Percentiles rank a stretch among this genome's conserved stretches.
Evolutionary conservation across 2,329 filamentous ascomycete species (phyloP).

Genomic region (Diaporthe caulivora): DNA sequence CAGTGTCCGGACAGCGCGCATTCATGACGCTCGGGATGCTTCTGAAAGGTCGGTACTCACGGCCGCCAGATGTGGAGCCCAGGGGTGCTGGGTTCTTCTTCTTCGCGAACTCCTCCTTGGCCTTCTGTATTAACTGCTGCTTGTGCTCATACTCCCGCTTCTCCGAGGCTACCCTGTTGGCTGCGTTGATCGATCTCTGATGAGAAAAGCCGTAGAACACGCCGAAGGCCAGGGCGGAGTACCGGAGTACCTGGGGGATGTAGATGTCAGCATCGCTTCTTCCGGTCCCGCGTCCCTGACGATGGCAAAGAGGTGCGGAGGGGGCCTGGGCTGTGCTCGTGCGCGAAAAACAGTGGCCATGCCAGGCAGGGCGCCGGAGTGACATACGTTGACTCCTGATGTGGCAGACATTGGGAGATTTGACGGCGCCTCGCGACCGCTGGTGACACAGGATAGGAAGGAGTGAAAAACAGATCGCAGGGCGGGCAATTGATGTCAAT

Average conservation of each 20-base stretch:
- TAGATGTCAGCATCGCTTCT: slow-evolving; percentile 20
- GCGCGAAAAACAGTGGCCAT: slow-evolving; percentile 37
- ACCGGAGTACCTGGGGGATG: slow-evolving; percentile 89
- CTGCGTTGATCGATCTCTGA: slow-evolving; percentile 82
- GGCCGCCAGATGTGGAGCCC: slow-evolving; percentile 47
- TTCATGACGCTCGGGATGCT: neutral
- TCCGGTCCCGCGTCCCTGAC: slow-evolving; percentile 2
- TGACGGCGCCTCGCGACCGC: slow-evolving; percentile 58
- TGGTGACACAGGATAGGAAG: slow-evolving; percentile 50
- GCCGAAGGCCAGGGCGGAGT: slow-evolving; percentile 91
- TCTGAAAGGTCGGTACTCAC: slow-evolving; percentile 45
- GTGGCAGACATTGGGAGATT: slow-evolving; percentile 69
- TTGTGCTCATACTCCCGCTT: slow-evolving; percentile 92
- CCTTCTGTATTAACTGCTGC: slow-evolving; percentile 90
- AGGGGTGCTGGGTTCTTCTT: slow-evolving; percentile 68
- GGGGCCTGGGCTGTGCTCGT: slow-evolving; percentile 41
- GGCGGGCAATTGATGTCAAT: slow-evolving; percentile 43
- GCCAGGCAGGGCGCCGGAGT: slow-evolving; percentile 40
- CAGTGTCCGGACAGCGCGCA: slow-evolving; percentile 44
- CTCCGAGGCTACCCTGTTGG: slow-evolving; percentile 77
- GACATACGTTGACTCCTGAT: slow-evolving; percentile 76
- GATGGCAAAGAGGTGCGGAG: slow-evolving; percentile 1
- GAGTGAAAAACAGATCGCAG: slow-evolving; percentile 47
- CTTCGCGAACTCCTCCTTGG: slow-evolving; percentile 91
- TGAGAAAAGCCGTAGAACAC: slow-evolving; percentile 97